Base-by-base conservation (phyloP, 768 basidiomycete species). In the Lactifluus piperatus region DNA sequence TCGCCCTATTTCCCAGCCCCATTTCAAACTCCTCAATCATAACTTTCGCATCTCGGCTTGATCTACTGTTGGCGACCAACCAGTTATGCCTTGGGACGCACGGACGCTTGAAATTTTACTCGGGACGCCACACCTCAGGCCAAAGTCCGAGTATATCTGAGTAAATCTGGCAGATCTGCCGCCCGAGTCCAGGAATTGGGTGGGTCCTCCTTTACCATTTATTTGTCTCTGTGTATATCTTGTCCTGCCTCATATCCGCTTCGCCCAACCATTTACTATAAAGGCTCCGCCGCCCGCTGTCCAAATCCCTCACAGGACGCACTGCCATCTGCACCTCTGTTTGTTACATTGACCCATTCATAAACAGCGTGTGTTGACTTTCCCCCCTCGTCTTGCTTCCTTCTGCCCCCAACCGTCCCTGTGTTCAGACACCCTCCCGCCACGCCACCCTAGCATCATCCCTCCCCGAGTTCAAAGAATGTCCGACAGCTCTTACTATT, bases 151-250 rank as follows among this genome's bases (percentile, higher is more conserved):
- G 54, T 36, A 22, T 36, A 61, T 61, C 50, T 41, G 4, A 20
- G 22, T 37, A 29, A 30, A 56, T 60, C 54, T 49, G 39, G 26
- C 32, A n/a, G 54, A 56, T 61, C 54, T 47, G 13, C 1, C 8
- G 53, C 53, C 59, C 14, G 11, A n/a, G 18, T 24, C 60, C 60
- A 43, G 55, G 54, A 18, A 20, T 13, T 14, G 6, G 29, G 13
- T 16, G 5, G 16, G 11, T n/a, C 20, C 11, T 18, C 18, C 52
- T 26, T 13, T 4, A 14, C 6, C 4, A 22, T n/a, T 20, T 61
- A 43, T 61, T 61, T 61, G 60, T 46, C 5, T 20, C 1, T 61
- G 50, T 61, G 44, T 61, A 3, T 61, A 3, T 44, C 50, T 61
- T 11, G 36, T 26, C 18, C 59, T 22, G 34, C 54, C 37, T 44